These are phyloP conservation scores for Trichophyton equinum DNA, from an alignment of 2,329 filamentous ascomycete genomes.

Conservation along the genomic window DNA sequence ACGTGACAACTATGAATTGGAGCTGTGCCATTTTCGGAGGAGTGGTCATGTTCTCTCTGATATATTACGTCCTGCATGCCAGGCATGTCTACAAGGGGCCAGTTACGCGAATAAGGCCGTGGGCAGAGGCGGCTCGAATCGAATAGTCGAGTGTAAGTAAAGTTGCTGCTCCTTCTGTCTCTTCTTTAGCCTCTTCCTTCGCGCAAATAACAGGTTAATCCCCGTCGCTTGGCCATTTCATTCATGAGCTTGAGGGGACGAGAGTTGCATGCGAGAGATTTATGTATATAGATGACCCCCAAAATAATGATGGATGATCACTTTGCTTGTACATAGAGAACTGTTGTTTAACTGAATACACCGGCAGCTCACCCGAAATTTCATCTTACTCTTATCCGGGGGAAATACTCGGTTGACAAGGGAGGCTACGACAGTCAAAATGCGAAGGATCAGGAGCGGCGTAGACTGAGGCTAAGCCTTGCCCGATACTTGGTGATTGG, in stretches of 20 bases:
- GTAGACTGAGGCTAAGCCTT: neutral
- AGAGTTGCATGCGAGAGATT: no score
- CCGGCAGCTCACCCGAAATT: no score
- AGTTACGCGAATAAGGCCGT: constrained; percentile 14
- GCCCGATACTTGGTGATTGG: neutral
- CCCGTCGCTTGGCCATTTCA: no score
- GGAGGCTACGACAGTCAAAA: neutral
- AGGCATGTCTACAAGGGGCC: constrained; percentile 22
- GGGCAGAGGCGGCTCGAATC: constrained; percentile 7
- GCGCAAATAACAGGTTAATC: neutral
- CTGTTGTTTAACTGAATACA: no score
- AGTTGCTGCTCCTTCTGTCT: no score
- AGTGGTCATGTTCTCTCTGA: constrained; percentile 27
- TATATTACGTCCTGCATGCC: constrained; percentile 27
- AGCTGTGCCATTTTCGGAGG: constrained; percentile 33
- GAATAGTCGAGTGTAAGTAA: neutral
- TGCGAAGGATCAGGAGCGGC: neutral
- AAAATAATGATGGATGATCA: no score
- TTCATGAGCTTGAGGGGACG: no score
- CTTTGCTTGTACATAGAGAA: no score
- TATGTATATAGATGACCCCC: no score
- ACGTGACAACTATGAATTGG: constrained; percentile 11
- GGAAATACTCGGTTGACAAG: no score
- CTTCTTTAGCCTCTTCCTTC: neutral
- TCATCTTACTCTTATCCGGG: no score